These are phyloP conservation scores for Aspergillus brasiliensis DNA, from an alignment of 2,329 filamentous ascomycete species.

Conservation along the genomic window DNA sequence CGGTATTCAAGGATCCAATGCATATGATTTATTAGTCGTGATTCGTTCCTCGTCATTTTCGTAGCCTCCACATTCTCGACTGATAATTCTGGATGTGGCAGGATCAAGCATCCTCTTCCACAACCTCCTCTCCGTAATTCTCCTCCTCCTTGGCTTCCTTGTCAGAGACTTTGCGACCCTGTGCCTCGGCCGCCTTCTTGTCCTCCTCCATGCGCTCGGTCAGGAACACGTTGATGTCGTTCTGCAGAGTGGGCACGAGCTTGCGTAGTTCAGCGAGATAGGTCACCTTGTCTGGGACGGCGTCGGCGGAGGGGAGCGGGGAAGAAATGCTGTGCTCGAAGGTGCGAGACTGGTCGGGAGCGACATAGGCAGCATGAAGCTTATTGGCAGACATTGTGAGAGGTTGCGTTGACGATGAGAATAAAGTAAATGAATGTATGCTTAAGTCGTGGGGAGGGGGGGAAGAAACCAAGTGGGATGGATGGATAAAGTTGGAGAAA, in stretches of 20 bases:
- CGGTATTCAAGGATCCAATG: constrained; percentile 24
- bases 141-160: constrained; percentile 51
- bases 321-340: constrained; percentile 37
- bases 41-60: background rate
- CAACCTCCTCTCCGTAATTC: constrained; percentile 81
- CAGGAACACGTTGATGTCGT: constrained; percentile 60
- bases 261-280: constrained; percentile 56
- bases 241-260: constrained; percentile 55
- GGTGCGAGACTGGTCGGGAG: constrained; percentile 32
- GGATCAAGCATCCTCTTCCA: constrained; percentile 62
- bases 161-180: constrained; percentile 38
- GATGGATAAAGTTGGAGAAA: background rate
- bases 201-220: constrained; percentile 66
- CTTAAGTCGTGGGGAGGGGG: background rate
- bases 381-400: background rate
- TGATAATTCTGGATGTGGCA: background rate
- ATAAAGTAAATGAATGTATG: background rate
- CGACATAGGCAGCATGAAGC: constrained; percentile 31
- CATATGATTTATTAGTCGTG: constrained; percentile 1
- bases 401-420: background rate
- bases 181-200: constrained; percentile 45
- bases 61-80: constrained; percentile 5
- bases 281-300: constrained; percentile 49
- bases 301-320: constrained; percentile 27
- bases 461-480: background rate